Conservation (phyloP, 306 rosid genomes). For the Cyclanthera cordifolia region DNA sequence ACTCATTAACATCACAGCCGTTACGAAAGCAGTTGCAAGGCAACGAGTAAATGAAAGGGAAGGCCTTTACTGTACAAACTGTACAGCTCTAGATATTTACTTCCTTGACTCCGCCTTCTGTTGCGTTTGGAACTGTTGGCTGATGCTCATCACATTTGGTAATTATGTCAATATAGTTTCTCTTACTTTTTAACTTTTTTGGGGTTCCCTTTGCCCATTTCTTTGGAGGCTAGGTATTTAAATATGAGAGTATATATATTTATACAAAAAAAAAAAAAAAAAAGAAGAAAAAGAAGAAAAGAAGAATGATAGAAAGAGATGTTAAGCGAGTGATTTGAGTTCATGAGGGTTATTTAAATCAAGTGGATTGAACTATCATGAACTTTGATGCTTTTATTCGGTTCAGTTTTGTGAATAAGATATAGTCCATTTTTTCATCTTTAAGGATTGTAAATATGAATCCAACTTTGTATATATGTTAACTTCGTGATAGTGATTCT, state of each 20-base stretch:
- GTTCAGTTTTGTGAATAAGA: neutral
- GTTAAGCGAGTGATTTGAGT: neutral
- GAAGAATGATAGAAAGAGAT: neutral
- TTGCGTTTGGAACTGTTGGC: constrained; percentile 14
- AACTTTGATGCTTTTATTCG: neutral
- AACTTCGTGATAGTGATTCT: neutral
- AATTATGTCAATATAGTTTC: constrained; percentile 1
- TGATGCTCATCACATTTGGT: constrained; percentile 1
- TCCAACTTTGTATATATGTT: neutral
- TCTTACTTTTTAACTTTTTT: neutral
- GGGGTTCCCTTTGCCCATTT: neutral
- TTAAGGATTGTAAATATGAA: constrained; percentile 5
- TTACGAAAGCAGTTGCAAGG: constrained; percentile 20
- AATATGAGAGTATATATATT: neutral
- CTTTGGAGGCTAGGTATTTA: neutral
- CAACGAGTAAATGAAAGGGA: constrained; percentile 23
- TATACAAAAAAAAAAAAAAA: neutral
- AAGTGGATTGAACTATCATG: neutral
- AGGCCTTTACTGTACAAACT: constrained; percentile 8
- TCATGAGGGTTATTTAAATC: neutral
- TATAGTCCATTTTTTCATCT: neutral
- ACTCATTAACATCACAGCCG: constrained; percentile 29
- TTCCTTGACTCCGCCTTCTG: neutral
- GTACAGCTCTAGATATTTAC: constrained; percentile 20
- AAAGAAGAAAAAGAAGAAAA: too few relatives aligned